These are phyloP conservation scores for Magnaporthiopsis rhizophila DNA, from an alignment of 2,329 filamentous ascomycete species.

Conservation along the genomic window DNA sequence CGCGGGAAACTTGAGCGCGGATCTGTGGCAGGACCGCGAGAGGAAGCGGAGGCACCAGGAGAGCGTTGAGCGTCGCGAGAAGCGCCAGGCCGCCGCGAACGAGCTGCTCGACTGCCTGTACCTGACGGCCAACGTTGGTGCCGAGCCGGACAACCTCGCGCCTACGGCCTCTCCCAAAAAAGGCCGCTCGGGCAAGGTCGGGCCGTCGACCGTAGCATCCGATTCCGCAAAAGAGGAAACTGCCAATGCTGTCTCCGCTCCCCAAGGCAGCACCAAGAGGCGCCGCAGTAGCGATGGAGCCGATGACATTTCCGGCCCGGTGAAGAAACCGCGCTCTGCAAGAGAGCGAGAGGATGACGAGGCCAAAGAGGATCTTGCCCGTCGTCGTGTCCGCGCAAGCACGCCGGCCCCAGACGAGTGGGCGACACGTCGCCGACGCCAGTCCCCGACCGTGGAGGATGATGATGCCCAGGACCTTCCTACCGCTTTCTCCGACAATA, in stretches of 20 bases:
- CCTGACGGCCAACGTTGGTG: background rate
- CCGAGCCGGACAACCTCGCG: background rate
- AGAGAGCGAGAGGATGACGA: background rate
- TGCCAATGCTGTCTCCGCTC: background rate
- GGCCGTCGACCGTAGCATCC: background rate
- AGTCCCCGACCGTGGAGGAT: background rate
- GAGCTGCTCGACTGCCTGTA: background rate
- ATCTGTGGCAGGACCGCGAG: background rate
- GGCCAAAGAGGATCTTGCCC: background rate
- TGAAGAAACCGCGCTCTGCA: background rate
- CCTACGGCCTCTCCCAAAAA: background rate
- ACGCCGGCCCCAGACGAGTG: background rate
- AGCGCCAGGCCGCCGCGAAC: no score
- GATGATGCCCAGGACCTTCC: background rate
- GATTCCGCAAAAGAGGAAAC: background rate
- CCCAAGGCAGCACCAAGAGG: background rate
- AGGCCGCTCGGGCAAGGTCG: background rate
- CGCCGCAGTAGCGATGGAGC: no score
- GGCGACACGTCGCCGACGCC: background rate
- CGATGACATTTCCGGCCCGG: no score
- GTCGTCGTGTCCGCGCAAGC: background rate
- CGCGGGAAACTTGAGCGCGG: background rate
- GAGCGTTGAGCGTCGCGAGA: background rate
- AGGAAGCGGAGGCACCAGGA: background rate
- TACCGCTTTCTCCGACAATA: background rate